Evolutionary conservation across 2,329 filamentous ascomycete species (phyloP), one percentile per base, ranked within the genome.

Genomic region (Calonectria pauciramosa): DNA sequence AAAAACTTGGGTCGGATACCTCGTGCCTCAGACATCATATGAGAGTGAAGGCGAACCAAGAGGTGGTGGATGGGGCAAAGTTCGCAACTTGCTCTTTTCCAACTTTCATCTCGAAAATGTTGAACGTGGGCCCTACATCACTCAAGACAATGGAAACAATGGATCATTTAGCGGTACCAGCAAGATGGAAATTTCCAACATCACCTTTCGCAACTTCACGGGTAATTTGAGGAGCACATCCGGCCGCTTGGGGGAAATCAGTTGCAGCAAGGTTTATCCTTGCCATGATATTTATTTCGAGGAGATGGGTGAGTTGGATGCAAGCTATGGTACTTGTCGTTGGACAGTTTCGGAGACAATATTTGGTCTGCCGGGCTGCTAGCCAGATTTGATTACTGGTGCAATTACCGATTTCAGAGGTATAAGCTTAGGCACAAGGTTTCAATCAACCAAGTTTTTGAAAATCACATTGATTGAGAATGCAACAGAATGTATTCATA

Each of bases 191-290:
- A 65, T 65, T 23, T 65, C 60, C 18, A 49, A 65, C 18, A 13
- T 65, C 10, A 65, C 38, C 2, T 65, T 63, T 63, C 56, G 56
- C 56, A 63, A 63, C 56, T 63, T 63, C 16, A 41, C 23, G 14
- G 56, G 56, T 28, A 63, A 41, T 63, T 63, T 63, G 34, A 44
- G 56, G 11, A 63, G 56, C 56, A 41, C 56, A 11, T 63, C 56
- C 7, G 56, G 56, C 8, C 56, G 34, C 14, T 38, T 63, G 11
- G 56, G 56, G 4, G 34, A 63, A 10, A 63, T 63, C 7, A 63
- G 56, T 23, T 63, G 56, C 56, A 63, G 56, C 23, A 28, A 20
- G 16, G 8, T 18, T 63, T 28, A 63, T 20, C 56, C 56, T 2
- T 41, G 56, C 14, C 26, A 63, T 26, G 56, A 63, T 63, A 41